phyloP scores from a whole-genome alignment of 257 asterid genomes.

The Forsythia viridissima region DNA sequence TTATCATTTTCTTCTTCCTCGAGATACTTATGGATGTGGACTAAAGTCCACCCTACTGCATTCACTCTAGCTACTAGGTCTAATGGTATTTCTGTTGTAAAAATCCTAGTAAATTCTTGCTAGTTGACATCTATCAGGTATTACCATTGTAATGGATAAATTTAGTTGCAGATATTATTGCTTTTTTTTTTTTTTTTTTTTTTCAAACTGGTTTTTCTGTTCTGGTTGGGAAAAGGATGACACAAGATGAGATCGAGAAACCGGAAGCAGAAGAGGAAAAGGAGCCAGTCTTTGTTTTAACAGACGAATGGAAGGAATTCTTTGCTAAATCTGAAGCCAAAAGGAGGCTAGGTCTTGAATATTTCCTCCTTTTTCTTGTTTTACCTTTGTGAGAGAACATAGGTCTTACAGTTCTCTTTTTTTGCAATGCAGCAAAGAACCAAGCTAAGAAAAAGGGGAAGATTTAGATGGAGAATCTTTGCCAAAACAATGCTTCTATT shows the following conservation, averaged over 20 bases:
- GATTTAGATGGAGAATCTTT: slow-evolving; percentile 24
- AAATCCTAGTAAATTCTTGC: not conserved
- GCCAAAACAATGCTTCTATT: not conserved
- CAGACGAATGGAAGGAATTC: slow-evolving; percentile 93
- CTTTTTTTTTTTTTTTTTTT: not conserved
- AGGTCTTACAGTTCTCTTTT: slow-evolving; percentile 11
- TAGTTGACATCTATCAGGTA: not conserved
- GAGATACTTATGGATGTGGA: too few species aligned
- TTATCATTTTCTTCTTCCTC: not conserved
- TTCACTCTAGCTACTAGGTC: not conserved
- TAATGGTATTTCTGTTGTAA: not conserved
- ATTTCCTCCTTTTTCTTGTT: not conserved
- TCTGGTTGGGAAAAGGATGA: slow-evolving; percentile 27
- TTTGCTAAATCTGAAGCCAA: slow-evolving; percentile 90
- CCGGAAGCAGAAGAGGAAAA: slow-evolving; percentile 56
- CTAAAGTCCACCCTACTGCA: not conserved
- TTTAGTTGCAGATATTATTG: not conserved
- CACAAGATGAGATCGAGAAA: slow-evolving; percentile 35
- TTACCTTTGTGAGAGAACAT: not conserved
- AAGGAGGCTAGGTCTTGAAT: slow-evolving; percentile 58
- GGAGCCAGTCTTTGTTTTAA: slow-evolving; percentile 72
- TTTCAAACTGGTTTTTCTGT: not conserved
- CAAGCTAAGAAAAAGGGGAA: slow-evolving; percentile 51
- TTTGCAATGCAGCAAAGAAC: slow-evolving; percentile 53
- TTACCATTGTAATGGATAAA: not conserved